Percentiles rank a stretch among this genome's conserved stretches.
Evolutionary conservation across 305 asterid genomes (phyloP).

Genomic region (Solanum chacoense): DNA sequence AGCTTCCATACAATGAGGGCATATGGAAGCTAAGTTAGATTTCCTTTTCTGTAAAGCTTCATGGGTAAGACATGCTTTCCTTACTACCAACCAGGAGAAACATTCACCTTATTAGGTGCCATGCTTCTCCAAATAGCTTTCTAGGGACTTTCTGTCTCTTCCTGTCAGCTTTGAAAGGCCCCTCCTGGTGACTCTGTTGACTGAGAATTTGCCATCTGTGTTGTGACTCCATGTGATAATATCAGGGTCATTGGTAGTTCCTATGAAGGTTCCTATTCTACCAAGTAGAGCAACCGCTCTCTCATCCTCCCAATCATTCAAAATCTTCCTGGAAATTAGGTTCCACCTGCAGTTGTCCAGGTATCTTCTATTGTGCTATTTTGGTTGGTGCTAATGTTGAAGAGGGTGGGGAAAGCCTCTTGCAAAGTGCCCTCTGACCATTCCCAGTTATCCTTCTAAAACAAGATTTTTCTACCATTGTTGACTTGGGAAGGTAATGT

Average conservation of each 20-base stretch:
- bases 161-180: background rate
- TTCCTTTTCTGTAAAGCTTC: background rate
- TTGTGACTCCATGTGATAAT: background rate
- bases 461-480: background rate
- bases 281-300: background rate
- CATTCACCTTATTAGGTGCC: background rate
- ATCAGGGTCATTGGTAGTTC: background rate
- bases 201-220: background rate
- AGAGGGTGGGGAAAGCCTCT: background rate
- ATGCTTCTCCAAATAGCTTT: background rate
- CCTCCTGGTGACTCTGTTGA: background rate
- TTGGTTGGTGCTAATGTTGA: background rate
- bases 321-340: background rate
- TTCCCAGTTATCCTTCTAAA: background rate
- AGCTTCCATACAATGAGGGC: background rate
- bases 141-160: background rate
- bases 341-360: background rate
- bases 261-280: background rate
- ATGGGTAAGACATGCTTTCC: background rate
- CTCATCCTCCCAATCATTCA: background rate
- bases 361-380: background rate
- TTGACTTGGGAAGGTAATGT: background rate
- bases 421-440: background rate
- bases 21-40: background rate
- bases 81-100: background rate